Conservation (phyloP, 805 yeast genomes). For the Zygotorulaspora florentina region DNA sequence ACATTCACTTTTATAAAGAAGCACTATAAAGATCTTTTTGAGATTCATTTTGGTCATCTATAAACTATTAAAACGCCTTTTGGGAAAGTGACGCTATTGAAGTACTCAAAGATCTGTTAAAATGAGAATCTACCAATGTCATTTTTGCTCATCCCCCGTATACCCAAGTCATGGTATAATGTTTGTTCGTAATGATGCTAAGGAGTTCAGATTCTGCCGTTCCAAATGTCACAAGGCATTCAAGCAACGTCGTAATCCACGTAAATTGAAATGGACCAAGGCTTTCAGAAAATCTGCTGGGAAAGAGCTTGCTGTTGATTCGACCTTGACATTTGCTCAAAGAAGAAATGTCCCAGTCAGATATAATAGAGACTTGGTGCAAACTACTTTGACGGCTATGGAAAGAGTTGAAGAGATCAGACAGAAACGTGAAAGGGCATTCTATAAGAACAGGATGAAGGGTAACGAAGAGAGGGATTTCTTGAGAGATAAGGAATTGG, state of each 20-base stretch:
- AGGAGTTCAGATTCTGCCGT: slow-evolving; percentile 95
- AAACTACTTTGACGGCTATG: slow-evolving; percentile 93
- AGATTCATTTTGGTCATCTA: neutral
- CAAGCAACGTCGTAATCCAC: slow-evolving; percentile 97
- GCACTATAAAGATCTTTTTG: neutral
- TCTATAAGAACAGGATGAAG: slow-evolving; percentile 99
- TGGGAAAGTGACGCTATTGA: neutral
- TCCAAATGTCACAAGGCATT: slow-evolving; percentile 96
- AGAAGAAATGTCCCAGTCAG: slow-evolving; percentile 98
- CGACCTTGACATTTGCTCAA: slow-evolving; percentile 92
- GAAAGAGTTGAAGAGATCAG: slow-evolving; percentile 93
- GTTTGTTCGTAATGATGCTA: slow-evolving; percentile 97
- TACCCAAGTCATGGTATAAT: slow-evolving; percentile 93
- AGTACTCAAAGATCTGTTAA: neutral
- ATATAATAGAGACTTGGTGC: slow-evolving; percentile 93
- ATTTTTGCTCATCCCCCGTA: slow-evolving; percentile 95
- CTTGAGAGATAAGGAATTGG: slow-evolving; percentile 81
- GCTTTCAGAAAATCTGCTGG: slow-evolving; percentile 99
- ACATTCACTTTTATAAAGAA: neutral
- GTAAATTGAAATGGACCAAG: slow-evolving; percentile 97
- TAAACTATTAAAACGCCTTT: neutral
- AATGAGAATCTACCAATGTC: slow-evolving; percentile 89
- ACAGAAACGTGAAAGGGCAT: slow-evolving; percentile 93
- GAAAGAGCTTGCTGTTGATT: slow-evolving; percentile 95
- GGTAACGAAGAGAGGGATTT: slow-evolving; percentile 88